Conservation (phyloP, 2,329 filamentous ascomycete genomes). For the Colletotrichum orchidophilum region DNA sequence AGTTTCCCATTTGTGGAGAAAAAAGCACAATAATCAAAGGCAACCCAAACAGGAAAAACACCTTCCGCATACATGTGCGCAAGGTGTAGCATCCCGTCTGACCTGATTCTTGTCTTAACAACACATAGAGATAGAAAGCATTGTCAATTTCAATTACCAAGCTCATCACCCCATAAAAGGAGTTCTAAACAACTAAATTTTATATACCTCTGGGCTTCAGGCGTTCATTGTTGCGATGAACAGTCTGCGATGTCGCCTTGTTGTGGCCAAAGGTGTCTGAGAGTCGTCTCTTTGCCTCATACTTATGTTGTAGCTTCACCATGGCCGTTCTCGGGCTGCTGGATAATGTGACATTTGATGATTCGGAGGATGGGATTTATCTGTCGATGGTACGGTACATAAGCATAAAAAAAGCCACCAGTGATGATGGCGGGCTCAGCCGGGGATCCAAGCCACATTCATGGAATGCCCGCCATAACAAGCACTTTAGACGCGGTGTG, state of each 20-base stretch:
- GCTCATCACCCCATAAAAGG: not conserved
- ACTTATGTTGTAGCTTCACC: not conserved
- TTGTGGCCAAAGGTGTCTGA: no score
- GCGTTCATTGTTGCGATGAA: not conserved
- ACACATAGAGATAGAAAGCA: no score
- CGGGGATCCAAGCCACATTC: slow-evolving; percentile 10
- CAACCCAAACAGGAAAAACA: no score
- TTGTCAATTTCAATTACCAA: no score
- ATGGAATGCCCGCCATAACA: not conserved
- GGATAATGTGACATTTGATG: not conserved
- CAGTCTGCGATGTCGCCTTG: not conserved
- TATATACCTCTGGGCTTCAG: no score
- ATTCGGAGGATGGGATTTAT: slow-evolving; percentile 9
- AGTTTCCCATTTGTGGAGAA: slow-evolving; percentile 23
- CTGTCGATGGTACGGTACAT: slow-evolving; percentile 20
- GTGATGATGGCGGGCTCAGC: not conserved
- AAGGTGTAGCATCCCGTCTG: not conserved
- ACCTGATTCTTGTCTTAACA: no score
- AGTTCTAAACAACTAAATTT: not conserved
- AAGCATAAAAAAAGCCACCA: slow-evolving; percentile 16
- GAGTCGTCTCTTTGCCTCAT: no score
- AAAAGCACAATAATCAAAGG: not conserved
- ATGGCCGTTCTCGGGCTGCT: no score
- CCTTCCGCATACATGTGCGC: not conserved
- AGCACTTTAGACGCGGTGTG: slow-evolving; percentile 2